These are phyloP conservation scores for Lumnitzera littorea DNA, from an alignment of 345 rosid species.

Conservation along the genomic window DNA sequence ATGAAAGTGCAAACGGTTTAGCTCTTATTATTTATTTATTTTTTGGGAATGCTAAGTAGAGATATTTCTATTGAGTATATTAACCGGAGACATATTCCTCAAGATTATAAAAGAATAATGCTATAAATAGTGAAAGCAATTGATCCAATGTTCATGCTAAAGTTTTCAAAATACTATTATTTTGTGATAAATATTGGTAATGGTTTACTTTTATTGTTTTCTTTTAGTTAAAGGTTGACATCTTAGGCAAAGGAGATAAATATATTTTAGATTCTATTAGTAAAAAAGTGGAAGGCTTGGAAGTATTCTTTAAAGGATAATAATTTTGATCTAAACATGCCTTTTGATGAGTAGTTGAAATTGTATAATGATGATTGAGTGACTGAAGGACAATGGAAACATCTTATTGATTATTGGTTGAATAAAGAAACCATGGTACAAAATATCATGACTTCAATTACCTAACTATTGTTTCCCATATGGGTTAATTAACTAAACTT, in stretches of 20 bases:
- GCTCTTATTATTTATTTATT: not conserved
- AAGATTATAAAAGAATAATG: not conserved
- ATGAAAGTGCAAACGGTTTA: not conserved
- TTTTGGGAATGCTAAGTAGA: no score
- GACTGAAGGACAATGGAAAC: constrained; percentile 2
- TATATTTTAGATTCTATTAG: not conserved
- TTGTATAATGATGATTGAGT: not conserved
- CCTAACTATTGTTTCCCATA: no score
- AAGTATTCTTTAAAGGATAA: not conserved
- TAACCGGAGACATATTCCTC: not conserved
- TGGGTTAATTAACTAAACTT: no score
- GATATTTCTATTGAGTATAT: not conserved
- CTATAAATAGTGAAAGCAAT: constrained; percentile 1
- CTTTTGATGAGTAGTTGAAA: not conserved
- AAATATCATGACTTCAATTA: no score
- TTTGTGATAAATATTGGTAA: not conserved
- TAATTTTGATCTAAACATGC: not conserved
- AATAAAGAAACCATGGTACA: no score
- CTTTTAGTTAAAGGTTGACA: constrained; percentile 2
- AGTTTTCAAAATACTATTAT: not conserved
- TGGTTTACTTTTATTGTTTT: not conserved
- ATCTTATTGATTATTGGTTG: not conserved
- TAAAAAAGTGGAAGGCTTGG: constrained; percentile 6
- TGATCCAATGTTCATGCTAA: no score
- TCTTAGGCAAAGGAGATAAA: not conserved